Conservation (phyloP, 148 eudicot species). For the Spergularia bocconei region DNA sequence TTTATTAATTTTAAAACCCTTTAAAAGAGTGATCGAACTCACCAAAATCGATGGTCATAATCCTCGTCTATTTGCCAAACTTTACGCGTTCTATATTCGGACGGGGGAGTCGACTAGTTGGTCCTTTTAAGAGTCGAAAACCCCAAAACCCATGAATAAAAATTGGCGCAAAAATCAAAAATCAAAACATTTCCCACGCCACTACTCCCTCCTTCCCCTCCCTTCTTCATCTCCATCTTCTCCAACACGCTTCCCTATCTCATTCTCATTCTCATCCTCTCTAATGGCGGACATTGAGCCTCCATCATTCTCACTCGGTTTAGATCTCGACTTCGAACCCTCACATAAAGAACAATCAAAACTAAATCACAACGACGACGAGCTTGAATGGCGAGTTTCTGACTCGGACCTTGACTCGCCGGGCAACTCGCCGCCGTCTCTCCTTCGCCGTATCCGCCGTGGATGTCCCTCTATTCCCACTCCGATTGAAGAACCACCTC, state of each 20-base stretch:
- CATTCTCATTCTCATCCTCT: constrained; percentile 9
- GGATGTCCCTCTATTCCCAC: constrained; percentile 30
- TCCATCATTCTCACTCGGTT: constrained; percentile 84
- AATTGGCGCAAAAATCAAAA: constrained; percentile 32
- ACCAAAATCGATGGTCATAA: too few relatives aligned
- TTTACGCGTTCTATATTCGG: too few relatives aligned
- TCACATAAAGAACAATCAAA: constrained; percentile 28
- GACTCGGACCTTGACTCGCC: constrained; percentile 34
- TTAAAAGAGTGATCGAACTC: too few relatives aligned
- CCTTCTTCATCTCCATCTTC: not conserved
- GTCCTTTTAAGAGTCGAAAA: too few relatives aligned
- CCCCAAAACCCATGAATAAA: not conserved
- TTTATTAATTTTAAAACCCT: too few relatives aligned
- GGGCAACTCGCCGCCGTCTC: constrained; percentile 15
- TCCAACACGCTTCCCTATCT: not conserved
- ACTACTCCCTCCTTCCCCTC: too few relatives aligned
- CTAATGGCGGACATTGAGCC: constrained; percentile 64
- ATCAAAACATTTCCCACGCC: not conserved
- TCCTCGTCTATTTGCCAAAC: too few relatives aligned
- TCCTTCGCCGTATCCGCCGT: constrained; percentile 47
- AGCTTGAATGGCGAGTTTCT: constrained; percentile 32
- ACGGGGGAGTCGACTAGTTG: too few relatives aligned
- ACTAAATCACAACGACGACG: constrained; percentile 24
- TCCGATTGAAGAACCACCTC: constrained; percentile 20
- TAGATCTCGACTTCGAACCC: constrained; percentile 60